These are phyloP conservation scores for Puccinia horiana DNA, from an alignment of 1,284 basidiomycete species.

Conservation along the genomic window DNA sequence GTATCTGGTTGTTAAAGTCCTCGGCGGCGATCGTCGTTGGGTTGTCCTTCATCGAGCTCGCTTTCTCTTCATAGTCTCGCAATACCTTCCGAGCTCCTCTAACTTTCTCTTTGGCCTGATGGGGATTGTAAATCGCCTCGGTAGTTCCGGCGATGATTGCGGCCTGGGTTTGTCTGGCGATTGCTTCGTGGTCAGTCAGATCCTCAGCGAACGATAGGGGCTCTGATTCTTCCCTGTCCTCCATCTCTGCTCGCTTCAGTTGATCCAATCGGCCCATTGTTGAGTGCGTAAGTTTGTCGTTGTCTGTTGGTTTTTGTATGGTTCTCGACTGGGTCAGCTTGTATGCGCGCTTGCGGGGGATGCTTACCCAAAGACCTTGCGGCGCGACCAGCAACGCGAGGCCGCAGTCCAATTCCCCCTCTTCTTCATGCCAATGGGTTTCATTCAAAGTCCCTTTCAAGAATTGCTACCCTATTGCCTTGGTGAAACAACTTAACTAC, in stretches of 20 bases:
- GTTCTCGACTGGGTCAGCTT: not conserved
- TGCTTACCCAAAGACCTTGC: not conserved
- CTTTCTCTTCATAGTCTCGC: slow-evolving; percentile 20
- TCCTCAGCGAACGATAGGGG: not conserved
- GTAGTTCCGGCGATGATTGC: slow-evolving; percentile 14
- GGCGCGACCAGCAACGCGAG: not conserved
- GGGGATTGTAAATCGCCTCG: not conserved
- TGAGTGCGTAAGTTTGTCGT: not conserved
- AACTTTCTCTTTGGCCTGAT: not conserved
- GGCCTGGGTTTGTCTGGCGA: slow-evolving; percentile 10
- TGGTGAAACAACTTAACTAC: too few species aligned
- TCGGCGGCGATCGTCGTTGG: not conserved
- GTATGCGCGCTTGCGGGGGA: too few species aligned
- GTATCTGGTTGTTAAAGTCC: slow-evolving; percentile 15
- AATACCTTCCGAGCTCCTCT: slow-evolving; percentile 7
- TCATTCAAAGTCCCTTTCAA: too few species aligned
- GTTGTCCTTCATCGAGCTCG: slow-evolving; percentile 24
- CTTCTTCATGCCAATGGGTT: too few species aligned
- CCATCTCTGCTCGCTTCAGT: not conserved
- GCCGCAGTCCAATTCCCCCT: not conserved
- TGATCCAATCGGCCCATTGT: not conserved
- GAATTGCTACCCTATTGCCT: too few species aligned
- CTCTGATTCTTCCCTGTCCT: not conserved
- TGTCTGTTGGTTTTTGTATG: not conserved
- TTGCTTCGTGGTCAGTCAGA: not conserved